These are phyloP conservation scores for Cercophora samala DNA, from an alignment of 495 filamentous ascomycete genomes.

Conservation along the genomic window DNA sequence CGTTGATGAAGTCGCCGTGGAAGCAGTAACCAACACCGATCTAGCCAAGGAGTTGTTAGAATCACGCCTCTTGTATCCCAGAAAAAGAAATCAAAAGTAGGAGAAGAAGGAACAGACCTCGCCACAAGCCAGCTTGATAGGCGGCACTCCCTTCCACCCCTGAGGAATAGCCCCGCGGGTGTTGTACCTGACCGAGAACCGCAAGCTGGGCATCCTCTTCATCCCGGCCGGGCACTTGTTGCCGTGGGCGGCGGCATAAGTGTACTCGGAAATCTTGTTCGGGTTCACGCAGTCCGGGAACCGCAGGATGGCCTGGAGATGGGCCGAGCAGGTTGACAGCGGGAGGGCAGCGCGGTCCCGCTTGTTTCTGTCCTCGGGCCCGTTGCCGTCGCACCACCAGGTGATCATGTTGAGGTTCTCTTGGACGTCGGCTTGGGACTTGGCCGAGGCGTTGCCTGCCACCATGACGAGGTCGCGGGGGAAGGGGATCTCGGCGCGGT, in stretches of 20 bases:
- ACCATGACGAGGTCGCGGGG: conserved; percentile 46
- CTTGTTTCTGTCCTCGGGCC: conserved; percentile 34
- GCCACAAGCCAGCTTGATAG: conserved; percentile 35
- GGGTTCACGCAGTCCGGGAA: conserved; percentile 39
- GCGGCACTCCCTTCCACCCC: conserved; percentile 37
- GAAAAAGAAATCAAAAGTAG: background rate
- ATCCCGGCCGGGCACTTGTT: conserved; percentile 30
- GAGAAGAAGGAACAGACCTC: conserved; percentile 27
- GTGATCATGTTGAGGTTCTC: conserved; percentile 36
- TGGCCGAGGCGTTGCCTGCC: conserved; percentile 36
- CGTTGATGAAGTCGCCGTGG: conserved; percentile 40
- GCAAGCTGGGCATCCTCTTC: conserved; percentile 33
- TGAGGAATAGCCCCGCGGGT: conserved; percentile 30
- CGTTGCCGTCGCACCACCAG: conserved; percentile 40
- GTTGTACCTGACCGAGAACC: conserved; percentile 36
- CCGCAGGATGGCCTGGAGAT: conserved; percentile 36
- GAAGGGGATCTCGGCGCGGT: conserved; percentile 81
- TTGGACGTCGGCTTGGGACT: conserved; percentile 32
- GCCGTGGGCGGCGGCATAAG: conserved; percentile 34
- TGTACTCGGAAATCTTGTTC: conserved; percentile 33
- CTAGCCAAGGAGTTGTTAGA: conserved; percentile 14
- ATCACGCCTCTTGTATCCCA: background rate
- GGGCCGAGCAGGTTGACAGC: conserved; percentile 33
- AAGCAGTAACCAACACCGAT: conserved; percentile 39
- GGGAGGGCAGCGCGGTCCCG: conserved; percentile 35